Conservation (phyloP, 208 protist genomes). For the Crithidia fasciculata region DNA sequence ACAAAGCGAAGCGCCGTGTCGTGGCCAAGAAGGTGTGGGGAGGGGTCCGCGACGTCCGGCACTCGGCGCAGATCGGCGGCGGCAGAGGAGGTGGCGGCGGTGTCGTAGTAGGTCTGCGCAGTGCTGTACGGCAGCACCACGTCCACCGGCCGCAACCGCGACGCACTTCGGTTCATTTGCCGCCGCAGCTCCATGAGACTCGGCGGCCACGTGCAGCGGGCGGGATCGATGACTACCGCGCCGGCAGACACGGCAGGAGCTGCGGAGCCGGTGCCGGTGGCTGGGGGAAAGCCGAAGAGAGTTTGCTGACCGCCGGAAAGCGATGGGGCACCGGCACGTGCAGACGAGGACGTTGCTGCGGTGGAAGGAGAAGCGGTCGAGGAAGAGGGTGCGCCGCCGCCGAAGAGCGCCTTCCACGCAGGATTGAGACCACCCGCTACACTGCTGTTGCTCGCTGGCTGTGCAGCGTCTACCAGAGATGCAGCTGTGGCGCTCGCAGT, state of each 20-base stretch:
- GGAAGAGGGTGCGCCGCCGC: not conserved
- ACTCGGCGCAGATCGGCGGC: not conserved
- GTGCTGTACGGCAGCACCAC: slow-evolving; percentile 43
- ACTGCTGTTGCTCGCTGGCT: not conserved
- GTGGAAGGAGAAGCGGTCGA: not conserved
- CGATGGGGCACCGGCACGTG: not conserved
- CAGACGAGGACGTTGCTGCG: not conserved
- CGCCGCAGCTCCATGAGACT: slow-evolving; percentile 15
- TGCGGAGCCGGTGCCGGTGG: not conserved
- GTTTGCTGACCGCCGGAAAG: slow-evolving; percentile 15
- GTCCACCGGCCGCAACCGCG: slow-evolving; percentile 27
- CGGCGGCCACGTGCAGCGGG: slow-evolving; percentile 32
- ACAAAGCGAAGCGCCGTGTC: slow-evolving; percentile 18
- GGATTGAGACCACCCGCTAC: slow-evolving; percentile 3
- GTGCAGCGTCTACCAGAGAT: not conserved
- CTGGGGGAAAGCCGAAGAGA: slow-evolving; percentile 2
- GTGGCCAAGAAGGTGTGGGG: slow-evolving; percentile 20
- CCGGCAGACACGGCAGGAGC: not conserved
- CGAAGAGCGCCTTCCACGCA: slow-evolving; percentile 33
- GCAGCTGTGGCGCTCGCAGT: not conserved
- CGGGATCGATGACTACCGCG: slow-evolving; percentile 5
- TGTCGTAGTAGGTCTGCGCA: slow-evolving; percentile 29
- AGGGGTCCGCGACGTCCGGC: slow-evolving; percentile 12
- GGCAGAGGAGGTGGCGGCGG: slow-evolving; percentile 11
- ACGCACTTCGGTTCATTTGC: not conserved